These are phyloP conservation scores for Lipomyces kockii DNA, from an alignment of 805 yeast species.

Conservation along the genomic window DNA sequence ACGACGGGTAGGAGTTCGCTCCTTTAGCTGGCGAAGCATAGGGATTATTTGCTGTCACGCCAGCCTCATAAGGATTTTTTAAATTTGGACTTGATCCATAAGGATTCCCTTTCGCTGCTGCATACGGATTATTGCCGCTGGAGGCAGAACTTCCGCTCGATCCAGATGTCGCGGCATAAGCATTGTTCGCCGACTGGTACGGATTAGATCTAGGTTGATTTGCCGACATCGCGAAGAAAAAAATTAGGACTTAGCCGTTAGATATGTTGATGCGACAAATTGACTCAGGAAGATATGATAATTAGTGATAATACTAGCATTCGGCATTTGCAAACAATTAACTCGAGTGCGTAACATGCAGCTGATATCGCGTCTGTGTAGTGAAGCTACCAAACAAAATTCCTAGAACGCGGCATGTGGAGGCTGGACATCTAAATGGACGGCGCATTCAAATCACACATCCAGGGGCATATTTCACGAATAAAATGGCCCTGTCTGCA, in stretches of 20 bases:
- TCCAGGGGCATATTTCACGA: not conserved
- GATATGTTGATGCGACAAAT: not conserved
- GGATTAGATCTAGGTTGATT: constrained; percentile 4
- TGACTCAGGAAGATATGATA: not conserved
- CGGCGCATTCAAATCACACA: not conserved
- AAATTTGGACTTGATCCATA: not conserved
- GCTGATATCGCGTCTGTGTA: not conserved
- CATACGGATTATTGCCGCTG: not conserved
- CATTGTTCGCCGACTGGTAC: not conserved
- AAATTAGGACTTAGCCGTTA: not conserved
- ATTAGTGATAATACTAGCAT: not conserved
- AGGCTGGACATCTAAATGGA: no score
- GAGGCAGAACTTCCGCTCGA: not conserved
- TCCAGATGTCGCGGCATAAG: not conserved
- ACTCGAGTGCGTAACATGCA: not conserved
- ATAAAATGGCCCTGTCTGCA: not conserved
- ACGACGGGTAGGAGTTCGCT: not conserved
- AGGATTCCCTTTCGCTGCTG: not conserved
- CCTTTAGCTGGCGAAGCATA: not conserved
- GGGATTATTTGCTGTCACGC: not conserved
- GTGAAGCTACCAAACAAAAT: no score
- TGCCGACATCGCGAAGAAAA: not conserved
- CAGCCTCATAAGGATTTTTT: constrained; percentile 6
- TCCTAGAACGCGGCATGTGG: no score
- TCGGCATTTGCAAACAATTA: not conserved